Conservation (phyloP, 2,329 filamentous ascomycete species). For the Neurospora sp. region DNA sequence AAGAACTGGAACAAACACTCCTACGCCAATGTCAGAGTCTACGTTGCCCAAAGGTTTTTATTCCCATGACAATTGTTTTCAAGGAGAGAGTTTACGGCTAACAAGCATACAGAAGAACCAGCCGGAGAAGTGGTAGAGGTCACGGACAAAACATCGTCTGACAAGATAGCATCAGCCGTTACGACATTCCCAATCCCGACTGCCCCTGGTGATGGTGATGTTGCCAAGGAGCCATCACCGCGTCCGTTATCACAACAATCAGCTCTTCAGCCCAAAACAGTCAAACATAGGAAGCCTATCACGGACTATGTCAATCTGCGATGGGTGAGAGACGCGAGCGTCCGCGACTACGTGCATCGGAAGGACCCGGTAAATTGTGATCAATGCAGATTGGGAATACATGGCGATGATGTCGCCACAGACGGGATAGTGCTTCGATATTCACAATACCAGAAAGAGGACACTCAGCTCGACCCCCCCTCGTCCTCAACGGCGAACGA, state of each 20-base stretch:
- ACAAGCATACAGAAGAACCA: neutral
- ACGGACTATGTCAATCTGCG: neutral
- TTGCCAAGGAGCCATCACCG: neutral
- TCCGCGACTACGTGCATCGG: neutral
- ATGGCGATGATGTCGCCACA: neutral
- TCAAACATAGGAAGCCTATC: neutral
- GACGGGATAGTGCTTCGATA: neutral
- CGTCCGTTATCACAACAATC: neutral
- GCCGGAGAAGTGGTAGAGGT: neutral
- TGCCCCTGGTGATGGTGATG: neutral
- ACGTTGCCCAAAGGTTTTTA: neutral
- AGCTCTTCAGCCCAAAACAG: neutral
- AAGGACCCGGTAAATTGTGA: neutral
- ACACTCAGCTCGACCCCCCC: neutral
- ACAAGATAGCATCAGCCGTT: neutral
- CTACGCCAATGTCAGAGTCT: neutral
- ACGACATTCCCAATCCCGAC: neutral
- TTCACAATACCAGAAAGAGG: conserved; percentile 1
- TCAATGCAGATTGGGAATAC: neutral
- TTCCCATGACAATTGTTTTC: neutral
- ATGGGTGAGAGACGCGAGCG: neutral
- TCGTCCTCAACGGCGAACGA: neutral
- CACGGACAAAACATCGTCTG: neutral
- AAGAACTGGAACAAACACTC: neutral
- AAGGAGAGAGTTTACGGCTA: neutral